Evolutionary conservation across 441 rosid genomes (phyloP), one percentile per base, ranked within the genome.

Genomic region (Raphanus hybrid): DNA sequence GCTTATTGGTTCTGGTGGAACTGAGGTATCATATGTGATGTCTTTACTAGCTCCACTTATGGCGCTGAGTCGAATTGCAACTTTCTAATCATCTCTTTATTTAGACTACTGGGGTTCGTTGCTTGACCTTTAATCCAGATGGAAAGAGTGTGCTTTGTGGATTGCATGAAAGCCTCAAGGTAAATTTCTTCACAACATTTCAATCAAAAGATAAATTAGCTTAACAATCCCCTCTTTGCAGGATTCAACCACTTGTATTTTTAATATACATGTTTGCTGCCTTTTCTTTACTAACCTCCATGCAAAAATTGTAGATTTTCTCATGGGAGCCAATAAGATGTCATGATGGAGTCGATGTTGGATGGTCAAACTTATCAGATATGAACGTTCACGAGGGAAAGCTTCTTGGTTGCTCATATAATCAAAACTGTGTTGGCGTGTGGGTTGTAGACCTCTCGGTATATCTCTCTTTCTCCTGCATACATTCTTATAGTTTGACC

Each of bases 361-460:
- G 99, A 79, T 96, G 99, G 99, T 92, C 99, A 66, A 93, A 79
- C 82, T 83, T 93, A 86, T 90, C 93, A 3, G 99, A 96, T 87
- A 92, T 96, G 82, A 92, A 87, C 86, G 91, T 93, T 76, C 94
- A 93, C 39, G 97, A 93, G 83, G 99, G 97, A 73, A 96, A 96
- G 88, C 99, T 96, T 79, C 97, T 96, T 52, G 98, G 97, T 73
- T 96, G 99, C 86, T 96, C 99, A 11, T 88, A 86, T 82, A 96
- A 96, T 82, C 98, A 96, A 85, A 96, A 91, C 71, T 92, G 99
- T 78, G 99, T 96, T 20, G 99, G 98, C 77, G 93, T 96, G 69
- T 96, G 99, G 99, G 98, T 96, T 79, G 99, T 89, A 32, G 98
- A 94, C 83, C 89, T 92, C 84, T 88, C 92, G 92, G 99, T 96